Percentiles rank a stretch among this genome's conserved stretches.
Evolutionary conservation across 805 yeast genomes (phyloP).

Genomic region (Ogataea glucozyma): DNA sequence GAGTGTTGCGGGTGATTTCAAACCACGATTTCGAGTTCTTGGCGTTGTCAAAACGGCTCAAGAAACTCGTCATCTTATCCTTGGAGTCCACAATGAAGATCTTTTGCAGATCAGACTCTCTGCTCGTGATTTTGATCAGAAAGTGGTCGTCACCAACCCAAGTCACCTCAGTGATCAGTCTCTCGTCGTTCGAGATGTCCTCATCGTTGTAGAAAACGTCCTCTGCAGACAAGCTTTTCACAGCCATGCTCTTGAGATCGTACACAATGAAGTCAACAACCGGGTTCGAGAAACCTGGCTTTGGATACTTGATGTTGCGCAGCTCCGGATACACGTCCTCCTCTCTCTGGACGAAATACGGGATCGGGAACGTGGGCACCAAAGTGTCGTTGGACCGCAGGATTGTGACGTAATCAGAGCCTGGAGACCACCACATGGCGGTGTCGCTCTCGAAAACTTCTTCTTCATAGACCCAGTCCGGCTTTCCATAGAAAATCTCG

Average conservation of each 20-base stretch:
- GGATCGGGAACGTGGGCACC: constrained; percentile 73
- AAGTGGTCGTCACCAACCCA: constrained; percentile 64
- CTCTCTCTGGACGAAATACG: constrained; percentile 64
- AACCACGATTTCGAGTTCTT: constrained; percentile 65
- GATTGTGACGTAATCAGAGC: constrained; percentile 63
- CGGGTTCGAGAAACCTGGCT: constrained; percentile 81
- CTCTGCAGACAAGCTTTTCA: constrained; percentile 23
- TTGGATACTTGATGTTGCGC: constrained; percentile 71
- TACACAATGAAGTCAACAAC: constrained; percentile 54
- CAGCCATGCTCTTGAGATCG: constrained; percentile 33
- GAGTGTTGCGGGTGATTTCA: constrained; percentile 68
- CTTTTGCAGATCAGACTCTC: constrained; percentile 66
- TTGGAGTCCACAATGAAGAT: constrained; percentile 54
- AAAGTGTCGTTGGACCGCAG: constrained; percentile 69
- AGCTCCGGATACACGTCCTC: constrained; percentile 57
- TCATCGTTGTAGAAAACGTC: constrained; percentile 45
- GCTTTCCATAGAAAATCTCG: constrained; percentile 78
- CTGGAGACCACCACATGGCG: constrained; percentile 88
- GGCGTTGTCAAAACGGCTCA: constrained; percentile 50
- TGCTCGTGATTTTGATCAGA: constrained; percentile 58
- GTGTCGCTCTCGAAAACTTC: constrained; percentile 73
- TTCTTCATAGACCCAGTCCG: constrained; percentile 95
- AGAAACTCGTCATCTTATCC: constrained; percentile 32
- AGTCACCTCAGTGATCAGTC: constrained; percentile 63
- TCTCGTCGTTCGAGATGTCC: constrained; percentile 42